Percentiles rank a stretch among this genome's conserved stretches.
Evolutionary conservation across 2,329 filamentous ascomycete genomes (phyloP).

Genomic region (Stemphylium vesicarium): DNA sequence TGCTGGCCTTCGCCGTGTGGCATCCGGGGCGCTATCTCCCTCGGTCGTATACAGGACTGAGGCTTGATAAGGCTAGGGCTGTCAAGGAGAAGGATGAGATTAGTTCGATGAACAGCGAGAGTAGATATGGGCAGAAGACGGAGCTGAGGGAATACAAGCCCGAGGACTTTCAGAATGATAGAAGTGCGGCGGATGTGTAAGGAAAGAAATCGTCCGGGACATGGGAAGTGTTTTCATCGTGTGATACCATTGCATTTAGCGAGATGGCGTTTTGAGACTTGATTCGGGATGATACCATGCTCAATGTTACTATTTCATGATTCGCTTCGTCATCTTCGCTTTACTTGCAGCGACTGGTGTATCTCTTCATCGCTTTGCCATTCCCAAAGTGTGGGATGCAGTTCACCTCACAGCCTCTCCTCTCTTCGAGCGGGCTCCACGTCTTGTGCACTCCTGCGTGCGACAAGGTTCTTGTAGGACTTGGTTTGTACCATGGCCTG

Average conservation of each 20-base stretch:
- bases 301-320: background rate
- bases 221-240: background rate
- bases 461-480: no score
- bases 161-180: conserved; percentile 28
- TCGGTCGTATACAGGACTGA: conserved; percentile 37
- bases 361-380: background rate
- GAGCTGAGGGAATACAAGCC: conserved; percentile 32
- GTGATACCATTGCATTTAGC: conserved; percentile 28
- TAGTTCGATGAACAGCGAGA: conserved; percentile 16
- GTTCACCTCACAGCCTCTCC: no score
- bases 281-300: conserved; percentile 16
- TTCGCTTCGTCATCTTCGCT: background rate
- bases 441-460: no score
- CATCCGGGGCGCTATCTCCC: conserved; percentile 52
- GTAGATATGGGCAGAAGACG: conserved; percentile 3
- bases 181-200: conserved; percentile 9
- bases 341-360: background rate
- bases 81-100: conserved; percentile 45
- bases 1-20: conserved; percentile 58
- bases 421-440: no score
- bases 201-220: background rate
- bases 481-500: no score
- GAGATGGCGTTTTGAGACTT: conserved; percentile 16
- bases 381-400: no score
- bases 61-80: conserved; percentile 38